Evolutionary conservation across 805 yeast genomes (phyloP).

Genomic region (Yarrowia sp.): DNA sequence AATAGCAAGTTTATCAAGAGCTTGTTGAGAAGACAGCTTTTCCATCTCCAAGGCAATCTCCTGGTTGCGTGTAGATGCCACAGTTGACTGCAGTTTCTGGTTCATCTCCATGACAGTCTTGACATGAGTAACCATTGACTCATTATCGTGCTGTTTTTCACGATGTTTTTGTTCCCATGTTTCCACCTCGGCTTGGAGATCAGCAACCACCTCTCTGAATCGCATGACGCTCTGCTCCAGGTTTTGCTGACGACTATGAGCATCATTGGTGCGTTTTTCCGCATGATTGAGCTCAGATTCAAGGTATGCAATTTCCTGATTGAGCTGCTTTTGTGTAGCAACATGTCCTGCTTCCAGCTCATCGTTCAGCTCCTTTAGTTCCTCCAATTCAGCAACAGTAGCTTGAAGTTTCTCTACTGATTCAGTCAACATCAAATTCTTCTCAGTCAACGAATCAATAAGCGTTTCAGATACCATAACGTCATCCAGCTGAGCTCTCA

Average conservation of each 20-base stretch:
- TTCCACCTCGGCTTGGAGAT: constrained; percentile 35
- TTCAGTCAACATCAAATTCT: constrained; percentile 42
- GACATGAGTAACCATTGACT: constrained; percentile 29
- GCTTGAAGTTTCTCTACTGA: constrained; percentile 42
- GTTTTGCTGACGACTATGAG: constrained; percentile 35
- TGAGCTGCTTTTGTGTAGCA: constrained; percentile 46
- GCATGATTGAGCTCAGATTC: constrained; percentile 30
- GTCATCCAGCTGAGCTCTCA: constrained; percentile 38
- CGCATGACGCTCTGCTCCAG: constrained; percentile 41
- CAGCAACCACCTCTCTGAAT: constrained; percentile 36
- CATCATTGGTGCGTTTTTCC: constrained; percentile 32
- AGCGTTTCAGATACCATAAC: constrained; percentile 41
- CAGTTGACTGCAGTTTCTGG: constrained; percentile 31
- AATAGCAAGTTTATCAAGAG: constrained; percentile 35
- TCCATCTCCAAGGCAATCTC: constrained; percentile 35
- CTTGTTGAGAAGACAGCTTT: constrained; percentile 34
- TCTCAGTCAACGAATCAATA: constrained; percentile 41
- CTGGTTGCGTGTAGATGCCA: constrained; percentile 28
- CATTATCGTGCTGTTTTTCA: constrained; percentile 24
- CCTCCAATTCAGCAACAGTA: constrained; percentile 52
- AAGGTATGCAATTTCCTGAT: constrained; percentile 40
- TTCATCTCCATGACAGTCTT: constrained; percentile 33
- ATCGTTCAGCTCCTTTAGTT: constrained; percentile 51
- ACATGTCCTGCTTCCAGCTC: constrained; percentile 50
- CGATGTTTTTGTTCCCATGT: constrained; percentile 29